Evolutionary conservation across 164 flowering plant genomes (phyloP), one percentile per base, ranked within the genome.

Genomic region (Chloranthus sessilifolius): DNA sequence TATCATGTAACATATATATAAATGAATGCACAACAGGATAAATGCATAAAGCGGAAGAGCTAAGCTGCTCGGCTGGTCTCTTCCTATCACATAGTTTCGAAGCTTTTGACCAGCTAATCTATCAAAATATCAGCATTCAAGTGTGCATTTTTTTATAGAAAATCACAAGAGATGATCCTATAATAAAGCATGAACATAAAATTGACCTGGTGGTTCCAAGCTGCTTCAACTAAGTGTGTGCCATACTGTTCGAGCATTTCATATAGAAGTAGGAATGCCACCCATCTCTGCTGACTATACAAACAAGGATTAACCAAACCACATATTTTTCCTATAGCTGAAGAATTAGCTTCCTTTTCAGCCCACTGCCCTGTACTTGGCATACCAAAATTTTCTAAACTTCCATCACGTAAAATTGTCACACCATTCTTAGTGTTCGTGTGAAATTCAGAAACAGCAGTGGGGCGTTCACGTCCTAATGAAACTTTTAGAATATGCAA

Each of bases 231-330:
- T 53, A 92, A 76, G 72, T 92, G 99, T 52, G 95, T 79, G 25
- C 99, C 99, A 73, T 78, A 92, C 69, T 92, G 97, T 64, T 92
- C 95, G 47, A 92, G 97, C 91, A 86, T 92, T 65, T 92, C 99
- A 72, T 82, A 92, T n/a, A 92, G 62, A 62, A 92, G 94, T 43
- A 84, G 12, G 60, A 92, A 92, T 22, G 91, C 91, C 49, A 61
- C 84, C 99, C 99, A 92, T 51, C 71, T 69, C 62, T 75, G 81
- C 50, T 55, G 64, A 49, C 66, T 58, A 59, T 41, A 74, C 42
- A 58, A 53, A 42, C 38, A 53, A 10, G 59, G 41, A 22, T 71
- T 74, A 45, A 34, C 31, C 19, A 58, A 14, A 46, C 52, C 60
- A 68, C 54, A 66, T 15, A 74, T 35, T 56, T 64, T 62, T 44